These are phyloP conservation scores for Cladosporium sp. DNA, from an alignment of 2,329 filamentous ascomycete species.

Conservation along the genomic window DNA sequence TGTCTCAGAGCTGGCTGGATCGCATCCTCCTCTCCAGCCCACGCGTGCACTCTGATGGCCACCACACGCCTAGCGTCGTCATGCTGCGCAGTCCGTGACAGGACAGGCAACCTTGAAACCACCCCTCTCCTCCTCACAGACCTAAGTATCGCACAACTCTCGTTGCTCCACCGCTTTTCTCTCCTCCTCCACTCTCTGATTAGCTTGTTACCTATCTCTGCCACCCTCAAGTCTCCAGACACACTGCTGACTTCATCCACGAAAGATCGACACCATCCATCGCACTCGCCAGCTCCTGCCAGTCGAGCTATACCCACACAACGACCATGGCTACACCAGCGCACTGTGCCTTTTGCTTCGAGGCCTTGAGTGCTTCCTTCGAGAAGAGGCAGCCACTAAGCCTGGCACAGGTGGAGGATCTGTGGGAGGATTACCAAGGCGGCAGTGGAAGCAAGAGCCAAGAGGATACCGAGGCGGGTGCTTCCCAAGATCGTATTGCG, in stretches of 20 bases:
- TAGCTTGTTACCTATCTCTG: background rate
- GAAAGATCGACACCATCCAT: background rate
- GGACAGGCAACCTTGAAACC: background rate
- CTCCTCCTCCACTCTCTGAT: background rate
- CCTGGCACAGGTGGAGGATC: conserved; percentile 64
- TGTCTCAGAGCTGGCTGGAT: too few species aligned
- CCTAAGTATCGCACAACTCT: conserved; percentile 4
- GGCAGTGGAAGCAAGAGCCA: conserved; percentile 28
- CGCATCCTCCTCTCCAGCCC: too few species aligned
- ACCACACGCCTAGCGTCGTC: background rate
- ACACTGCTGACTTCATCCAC: background rate
- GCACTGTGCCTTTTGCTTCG: conserved; percentile 93
- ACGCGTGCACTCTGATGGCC: too few species aligned
- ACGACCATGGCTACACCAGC: conserved; percentile 71
- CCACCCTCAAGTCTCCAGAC: background rate
- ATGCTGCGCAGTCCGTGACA: background rate
- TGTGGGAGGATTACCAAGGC: conserved; percentile 55
- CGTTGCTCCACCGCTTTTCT: background rate
- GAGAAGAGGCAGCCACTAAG: conserved; percentile 62
- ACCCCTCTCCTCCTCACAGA: too few species aligned
- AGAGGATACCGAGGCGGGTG: conserved; percentile 24
- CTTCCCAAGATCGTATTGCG: conserved; percentile 18
- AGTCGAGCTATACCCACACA: background rate
- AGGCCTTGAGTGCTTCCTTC: conserved; percentile 72
- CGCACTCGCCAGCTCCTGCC: background rate